Evolutionary conservation across 2,329 filamentous ascomycete species (phyloP), one percentile per base, ranked within the genome.

Genomic region (Pseudocercospora macadamiae): DNA sequence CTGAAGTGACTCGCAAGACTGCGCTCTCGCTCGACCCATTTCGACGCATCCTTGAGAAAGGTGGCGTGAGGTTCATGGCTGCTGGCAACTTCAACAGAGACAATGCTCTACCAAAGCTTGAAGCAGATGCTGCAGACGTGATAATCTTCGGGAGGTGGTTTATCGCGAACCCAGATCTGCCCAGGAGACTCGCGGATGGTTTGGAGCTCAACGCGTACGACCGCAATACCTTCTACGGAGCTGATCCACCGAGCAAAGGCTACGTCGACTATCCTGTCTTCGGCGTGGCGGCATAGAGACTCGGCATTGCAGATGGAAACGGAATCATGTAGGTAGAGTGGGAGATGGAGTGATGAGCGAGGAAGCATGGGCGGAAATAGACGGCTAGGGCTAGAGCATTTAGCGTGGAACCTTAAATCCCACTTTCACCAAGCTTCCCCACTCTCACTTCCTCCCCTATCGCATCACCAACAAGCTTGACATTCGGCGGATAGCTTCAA

Each of bases 101-200:
- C 4, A 74, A 73, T 19, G 74, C 75, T 6, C 67, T 66, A 51
- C 65, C 60, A 12, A 63, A 74, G 12, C 66, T 77, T 1, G 75
- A 76, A 25, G 66, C 75, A 32, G 73, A 80, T 55, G 74, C 78
- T 58, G 69, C 70, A 30, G 75, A 78, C 30, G 71, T 71, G 8
- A 72, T 80, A n/a, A 75, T 77, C 1, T 80, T 82, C 62, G 80
- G 80, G 3, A 66, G 79, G n/a, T 75, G 74, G 55, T 82, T 80
- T 62, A 79, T 81, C 54, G 72, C 74, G 18, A 82, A 76, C 19
- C 80, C 79, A 2, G 79, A 82, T 63, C 67, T 83, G 10, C 75
- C 77, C 3, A 81, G 75, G 61, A 71, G 79, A 34, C 54, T 83
- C 21, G 60, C 74, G 60, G 68, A 80, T 56, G 76, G 76, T 1